phyloP scores from a whole-genome alignment of 495 filamentous ascomycete species.

The Parathielavia appendiculata region DNA sequence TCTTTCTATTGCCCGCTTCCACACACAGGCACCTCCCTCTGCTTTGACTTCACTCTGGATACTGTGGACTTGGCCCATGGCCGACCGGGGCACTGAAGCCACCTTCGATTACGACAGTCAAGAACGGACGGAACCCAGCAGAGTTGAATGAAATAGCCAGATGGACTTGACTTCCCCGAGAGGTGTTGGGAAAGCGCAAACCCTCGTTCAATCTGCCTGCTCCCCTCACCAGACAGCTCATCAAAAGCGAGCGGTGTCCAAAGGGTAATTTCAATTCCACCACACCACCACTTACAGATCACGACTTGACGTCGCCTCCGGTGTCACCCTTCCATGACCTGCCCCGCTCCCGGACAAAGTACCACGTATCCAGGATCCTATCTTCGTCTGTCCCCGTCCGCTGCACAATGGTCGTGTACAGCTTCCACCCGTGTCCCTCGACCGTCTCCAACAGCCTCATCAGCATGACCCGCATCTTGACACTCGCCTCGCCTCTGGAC shows the following conservation, averaged over 20 bases:
- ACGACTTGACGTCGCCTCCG: neutral
- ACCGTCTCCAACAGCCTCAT: conserved; percentile 19
- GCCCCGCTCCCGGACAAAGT: conserved; percentile 15
- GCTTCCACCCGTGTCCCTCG: conserved; percentile 18
- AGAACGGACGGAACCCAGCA: too few species aligned
- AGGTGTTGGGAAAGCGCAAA: too few species aligned
- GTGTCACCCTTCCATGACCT: neutral
- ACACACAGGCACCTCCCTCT: too few species aligned
- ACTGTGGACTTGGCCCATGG: too few species aligned
- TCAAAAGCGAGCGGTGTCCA: neutral
- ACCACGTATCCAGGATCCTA: conserved; percentile 21
- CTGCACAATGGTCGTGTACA: conserved; percentile 13
- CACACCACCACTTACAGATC: neutral
- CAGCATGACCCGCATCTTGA: conserved; percentile 18
- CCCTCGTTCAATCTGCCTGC: too few species aligned
- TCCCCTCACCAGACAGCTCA: too few species aligned
- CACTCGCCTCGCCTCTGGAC: conserved; percentile 2
- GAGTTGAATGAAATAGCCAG: too few species aligned
- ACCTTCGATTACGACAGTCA: too few species aligned
- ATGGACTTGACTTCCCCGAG: too few species aligned
- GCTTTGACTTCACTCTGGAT: too few species aligned
- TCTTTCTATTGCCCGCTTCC: too few species aligned
- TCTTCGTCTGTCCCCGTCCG: conserved; percentile 20
- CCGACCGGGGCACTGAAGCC: too few species aligned
- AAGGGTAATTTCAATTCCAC: neutral